phyloP scores from a whole-genome alignment of 306 rosid genomes.

The Malus asiatica region DNA sequence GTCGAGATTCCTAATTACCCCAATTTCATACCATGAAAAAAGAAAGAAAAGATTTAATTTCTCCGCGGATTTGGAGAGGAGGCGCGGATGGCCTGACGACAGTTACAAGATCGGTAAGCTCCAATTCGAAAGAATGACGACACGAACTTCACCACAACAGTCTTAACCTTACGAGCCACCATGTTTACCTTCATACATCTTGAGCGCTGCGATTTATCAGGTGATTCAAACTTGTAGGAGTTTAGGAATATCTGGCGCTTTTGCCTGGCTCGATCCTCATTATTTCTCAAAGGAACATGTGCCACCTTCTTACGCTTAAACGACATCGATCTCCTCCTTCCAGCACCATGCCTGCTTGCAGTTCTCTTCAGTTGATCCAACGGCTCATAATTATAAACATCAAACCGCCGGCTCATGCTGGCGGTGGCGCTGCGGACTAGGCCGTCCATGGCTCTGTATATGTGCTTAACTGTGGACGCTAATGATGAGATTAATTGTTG shows the following conservation, averaged over 20 bases:
- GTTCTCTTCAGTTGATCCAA: constrained; percentile 17
- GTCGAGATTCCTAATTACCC: neutral
- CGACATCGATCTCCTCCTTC: neutral
- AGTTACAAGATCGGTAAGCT: constrained; percentile 29
- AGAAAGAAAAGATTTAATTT: neutral
- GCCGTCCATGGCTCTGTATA: constrained; percentile 21
- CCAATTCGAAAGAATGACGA: constrained; percentile 27
- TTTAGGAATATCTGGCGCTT: constrained; percentile 52
- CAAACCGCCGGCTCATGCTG: constrained; percentile 32
- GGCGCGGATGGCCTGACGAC: constrained; percentile 20
- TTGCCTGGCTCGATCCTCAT: constrained; percentile 45
- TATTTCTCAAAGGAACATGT: constrained; percentile 36
- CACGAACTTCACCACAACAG: constrained; percentile 24
- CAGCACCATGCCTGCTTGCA: neutral
- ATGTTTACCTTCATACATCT: constrained; percentile 21
- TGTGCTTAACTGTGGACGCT: neutral
- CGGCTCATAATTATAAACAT: constrained; percentile 27
- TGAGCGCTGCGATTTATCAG: constrained; percentile 6
- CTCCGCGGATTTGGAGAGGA: constrained; percentile 22
- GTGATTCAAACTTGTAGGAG: constrained; percentile 40
- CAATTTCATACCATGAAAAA: neutral
- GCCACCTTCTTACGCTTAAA: constrained; percentile 8
- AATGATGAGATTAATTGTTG: neutral
- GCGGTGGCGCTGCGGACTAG: constrained; percentile 37
- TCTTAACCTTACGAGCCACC: constrained; percentile 46